These are phyloP conservation scores for Litchi chinensis DNA, from an alignment of 345 rosid species.

Conservation along the genomic window DNA sequence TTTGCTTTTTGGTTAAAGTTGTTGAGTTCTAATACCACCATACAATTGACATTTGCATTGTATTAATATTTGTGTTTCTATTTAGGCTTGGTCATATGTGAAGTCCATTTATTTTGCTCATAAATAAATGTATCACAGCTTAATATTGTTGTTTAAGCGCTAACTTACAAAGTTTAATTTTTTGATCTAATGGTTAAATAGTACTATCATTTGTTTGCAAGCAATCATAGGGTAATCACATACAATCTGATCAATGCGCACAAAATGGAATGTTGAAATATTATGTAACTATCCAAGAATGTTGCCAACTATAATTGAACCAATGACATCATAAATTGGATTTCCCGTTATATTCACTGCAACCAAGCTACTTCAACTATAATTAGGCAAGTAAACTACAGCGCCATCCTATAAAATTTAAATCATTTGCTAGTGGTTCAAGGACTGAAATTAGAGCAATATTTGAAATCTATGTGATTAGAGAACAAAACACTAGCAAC, in stretches of 20 bases:
- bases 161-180: not conserved
- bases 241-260: not conserved
- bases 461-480: not conserved
- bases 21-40: too few relatives aligned
- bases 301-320: constrained; percentile 90
- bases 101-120: not conserved
- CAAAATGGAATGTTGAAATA: not conserved
- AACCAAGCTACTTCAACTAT: constrained; percentile 89
- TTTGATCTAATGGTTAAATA: not conserved
- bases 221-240: not conserved
- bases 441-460: not conserved
- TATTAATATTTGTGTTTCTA: too few relatives aligned
- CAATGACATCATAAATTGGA: constrained; percentile 90
- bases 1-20: not conserved
- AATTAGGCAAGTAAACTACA: constrained; percentile 87
- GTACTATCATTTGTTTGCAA: not conserved
- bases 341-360: constrained; percentile 88
- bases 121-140: not conserved
- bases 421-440: constrained; percentile 2
- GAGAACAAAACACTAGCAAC: not conserved
- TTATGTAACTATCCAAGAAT: constrained; percentile 85
- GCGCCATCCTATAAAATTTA: constrained; percentile 81
- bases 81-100: too few relatives aligned
- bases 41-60: too few relatives aligned
- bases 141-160: not conserved